Percentiles rank a stretch among this genome's conserved stretches.
Evolutionary conservation across 139 green algal genomes (phyloP).

Genomic region (Picochlorum sp.): DNA sequence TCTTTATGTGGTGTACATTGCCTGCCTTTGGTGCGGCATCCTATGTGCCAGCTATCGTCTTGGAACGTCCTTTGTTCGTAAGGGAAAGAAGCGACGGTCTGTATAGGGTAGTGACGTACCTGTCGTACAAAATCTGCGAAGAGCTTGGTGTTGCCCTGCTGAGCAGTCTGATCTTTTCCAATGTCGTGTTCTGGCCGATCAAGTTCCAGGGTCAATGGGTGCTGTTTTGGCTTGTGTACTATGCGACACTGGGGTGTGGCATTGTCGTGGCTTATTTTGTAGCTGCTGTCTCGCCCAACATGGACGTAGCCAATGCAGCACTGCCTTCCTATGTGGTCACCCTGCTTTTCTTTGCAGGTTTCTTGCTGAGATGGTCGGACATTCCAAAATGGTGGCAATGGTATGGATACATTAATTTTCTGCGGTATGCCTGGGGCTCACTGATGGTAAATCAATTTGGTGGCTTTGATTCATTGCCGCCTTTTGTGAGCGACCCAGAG

Average conservation of each 20-base stretch:
- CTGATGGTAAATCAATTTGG: conserved; percentile 50
- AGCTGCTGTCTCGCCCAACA: conserved; percentile 60
- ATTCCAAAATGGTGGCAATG: conserved; percentile 61
- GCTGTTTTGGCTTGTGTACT: conserved; percentile 55
- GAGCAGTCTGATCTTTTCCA: conserved; percentile 23
- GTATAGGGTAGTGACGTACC: conserved; percentile 70
- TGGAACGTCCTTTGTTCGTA: conserved; percentile 70
- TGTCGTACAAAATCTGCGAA: conserved; percentile 60
- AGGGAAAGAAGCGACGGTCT: conserved; percentile 71
- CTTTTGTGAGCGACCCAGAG: not conserved
- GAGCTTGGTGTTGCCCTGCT: conserved; percentile 41
- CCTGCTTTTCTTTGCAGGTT: conserved; percentile 44
- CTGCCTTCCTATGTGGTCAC: conserved; percentile 36
- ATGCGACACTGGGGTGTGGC: conserved; percentile 43
- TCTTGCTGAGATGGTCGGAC: conserved; percentile 30
- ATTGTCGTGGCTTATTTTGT: conserved; percentile 54
- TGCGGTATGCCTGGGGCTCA: conserved; percentile 22
- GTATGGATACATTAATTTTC: conserved; percentile 37
- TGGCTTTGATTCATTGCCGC: conserved; percentile 7
- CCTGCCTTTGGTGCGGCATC: conserved; percentile 61
- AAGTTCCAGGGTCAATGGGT: conserved; percentile 46
- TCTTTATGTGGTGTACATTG: conserved; percentile 71
- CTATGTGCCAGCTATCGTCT: conserved; percentile 68
- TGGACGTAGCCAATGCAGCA: conserved; percentile 69
- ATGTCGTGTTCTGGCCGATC: conserved; percentile 46